Percentiles rank a stretch among this genome's conserved stretches.
Evolutionary conservation across 179 eudicot genomes (phyloP).

Genomic region (Actinidia polygama): DNA sequence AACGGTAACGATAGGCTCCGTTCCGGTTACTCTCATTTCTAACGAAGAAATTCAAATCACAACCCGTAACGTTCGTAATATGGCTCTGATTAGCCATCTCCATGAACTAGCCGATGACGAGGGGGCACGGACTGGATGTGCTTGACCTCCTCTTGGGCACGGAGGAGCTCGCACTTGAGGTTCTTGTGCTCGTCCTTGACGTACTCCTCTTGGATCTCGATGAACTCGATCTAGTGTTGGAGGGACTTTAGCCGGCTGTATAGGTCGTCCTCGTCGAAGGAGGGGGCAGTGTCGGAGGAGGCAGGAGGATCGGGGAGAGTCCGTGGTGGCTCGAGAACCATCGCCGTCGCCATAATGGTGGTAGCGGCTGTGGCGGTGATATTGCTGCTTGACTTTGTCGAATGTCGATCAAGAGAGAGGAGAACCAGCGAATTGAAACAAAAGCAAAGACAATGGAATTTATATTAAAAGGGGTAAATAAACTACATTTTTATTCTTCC

Average conservation of each 20-base stretch:
- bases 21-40: no score
- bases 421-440: no score
- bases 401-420: no score
- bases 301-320: conserved; percentile 17
- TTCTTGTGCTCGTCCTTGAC: conserved; percentile 92
- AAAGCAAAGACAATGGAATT: no score
- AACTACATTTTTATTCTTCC: no score
- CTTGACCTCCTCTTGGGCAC: conserved; percentile 94
- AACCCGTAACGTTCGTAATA: no score
- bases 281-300: conserved; percentile 11
- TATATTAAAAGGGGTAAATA: no score
- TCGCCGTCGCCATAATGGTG: conserved; percentile 51
- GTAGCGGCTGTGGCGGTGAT: neutral
- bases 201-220: conserved; percentile 87
- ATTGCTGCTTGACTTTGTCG: no score
- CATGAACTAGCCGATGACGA: conserved; percentile 98
- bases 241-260: conserved; percentile 71
- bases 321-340: conserved; percentile 57
- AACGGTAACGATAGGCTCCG: no score
- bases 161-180: conserved; percentile 74
- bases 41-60: no score
- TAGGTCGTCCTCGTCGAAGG: conserved; percentile 64
- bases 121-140: conserved; percentile 90
- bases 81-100: no score
- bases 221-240: conserved; percentile 71